Evolutionary conservation across 164 flowering plant species (phyloP), one percentile per base, ranked within the genome.

Genomic region (Macadamia integrifolia): DNA sequence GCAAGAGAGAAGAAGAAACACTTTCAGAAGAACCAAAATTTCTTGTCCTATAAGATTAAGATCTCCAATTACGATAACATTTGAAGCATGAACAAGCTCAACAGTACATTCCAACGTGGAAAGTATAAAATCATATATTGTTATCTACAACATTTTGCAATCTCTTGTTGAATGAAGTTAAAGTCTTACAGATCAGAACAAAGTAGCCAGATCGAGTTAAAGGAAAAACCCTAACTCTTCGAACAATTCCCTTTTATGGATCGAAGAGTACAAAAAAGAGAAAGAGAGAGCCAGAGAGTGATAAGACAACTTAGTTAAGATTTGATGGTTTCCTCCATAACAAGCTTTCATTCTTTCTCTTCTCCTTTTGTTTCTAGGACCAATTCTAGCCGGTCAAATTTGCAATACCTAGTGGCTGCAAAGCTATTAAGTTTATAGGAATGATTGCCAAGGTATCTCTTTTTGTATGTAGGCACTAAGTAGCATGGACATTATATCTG

Each of bases 261-360:
- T 60, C 66, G 70, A 65, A 77, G 71, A 71, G 32, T 60, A 8
- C 18, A 6, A 42, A 63, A 73, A 61, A 61, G 58, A 59, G 65
- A 64, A 12, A 32, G 53, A 66, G 35, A 48, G 46, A 66, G 29
- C 9, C 15, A n/a, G 9, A 3, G 8, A 18, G 9, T 52, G 58
- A 14, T 32, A 56, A 29, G 60, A 61, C 29, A 62, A 66, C 66
- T 30, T 12, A 9, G 65, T 44, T 29, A 48, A 60, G 79, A 74
- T 77, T 75, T 75, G 81, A 74, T 76, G 72, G 69, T 81, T 77
- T 65, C 78, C 81, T 75, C 69, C 69, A 29, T 71, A 74, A 69
- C 81, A 79, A 78, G 83, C 81, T 79, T 80, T 65, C 76, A 18
- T 68, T 69, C 75, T 72, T 58, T 68, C 65, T 44, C 69, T 18